Conservation (phyloP, 768 basidiomycete genomes). For the Leccinum arenicola region DNA sequence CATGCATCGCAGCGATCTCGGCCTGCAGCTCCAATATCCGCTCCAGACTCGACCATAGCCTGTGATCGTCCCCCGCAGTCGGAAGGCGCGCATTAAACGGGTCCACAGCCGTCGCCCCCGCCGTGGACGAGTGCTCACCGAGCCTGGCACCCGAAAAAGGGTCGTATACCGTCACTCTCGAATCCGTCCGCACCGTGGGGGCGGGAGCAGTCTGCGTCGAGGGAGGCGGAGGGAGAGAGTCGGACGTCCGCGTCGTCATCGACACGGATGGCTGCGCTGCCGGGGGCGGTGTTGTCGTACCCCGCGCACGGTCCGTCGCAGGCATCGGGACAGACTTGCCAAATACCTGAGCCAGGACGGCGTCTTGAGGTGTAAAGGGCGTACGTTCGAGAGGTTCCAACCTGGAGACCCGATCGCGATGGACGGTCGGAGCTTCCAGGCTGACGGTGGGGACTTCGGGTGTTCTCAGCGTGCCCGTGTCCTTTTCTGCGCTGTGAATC, state of each 20-base stretch:
- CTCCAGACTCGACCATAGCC: constrained; percentile 66
- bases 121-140: constrained; percentile 15
- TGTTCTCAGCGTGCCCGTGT: constrained; percentile 8
- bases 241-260: constrained; percentile 8
- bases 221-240: constrained; percentile 11
- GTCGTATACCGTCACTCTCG: constrained; percentile 26
- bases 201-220: constrained; percentile 5
- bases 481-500: constrained; percentile 16
- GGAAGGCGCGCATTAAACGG: constrained; percentile 5
- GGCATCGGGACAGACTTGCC: constrained; percentile 9
- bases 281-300: not conserved
- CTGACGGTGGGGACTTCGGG: constrained; percentile 10
- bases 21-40: constrained; percentile 70
- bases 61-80: constrained; percentile 40
- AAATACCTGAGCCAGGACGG: constrained; percentile 47
- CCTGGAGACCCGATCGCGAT: not conserved
- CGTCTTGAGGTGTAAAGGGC: constrained; percentile 60
- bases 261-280: constrained; percentile 14
- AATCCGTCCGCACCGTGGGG: constrained; percentile 2
- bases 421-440: constrained; percentile 2
- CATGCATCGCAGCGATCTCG: constrained; percentile 68
- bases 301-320: not conserved
- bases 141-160: constrained; percentile 32
- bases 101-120: constrained; percentile 9
- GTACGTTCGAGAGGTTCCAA: constrained; percentile 1